Base-by-base conservation (phyloP, 108 stramenopile species). In the Poteriospumella lacustris region DNA sequence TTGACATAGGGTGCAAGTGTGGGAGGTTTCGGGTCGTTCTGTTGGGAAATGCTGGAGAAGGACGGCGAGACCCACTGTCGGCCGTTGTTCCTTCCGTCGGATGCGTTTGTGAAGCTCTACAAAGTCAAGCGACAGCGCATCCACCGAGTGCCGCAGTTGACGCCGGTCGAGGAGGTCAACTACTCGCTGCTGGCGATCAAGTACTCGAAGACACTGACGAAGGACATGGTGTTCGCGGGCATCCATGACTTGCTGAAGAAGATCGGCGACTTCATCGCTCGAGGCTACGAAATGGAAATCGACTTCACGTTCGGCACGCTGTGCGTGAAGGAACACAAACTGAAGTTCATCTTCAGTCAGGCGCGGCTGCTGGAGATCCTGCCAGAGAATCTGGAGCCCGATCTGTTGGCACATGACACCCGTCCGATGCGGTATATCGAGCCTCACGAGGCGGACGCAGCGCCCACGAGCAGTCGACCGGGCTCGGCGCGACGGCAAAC, bases 181-280 rank as follows among this genome's bases (percentile, higher is more conserved):
- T 73, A 73, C 42, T 73, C 70, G 28, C 19, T 19, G 5, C 36
- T 73, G 33, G 70, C 70, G 5, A 73, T 73, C 42, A 5, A 38
- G 5, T 73, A 33, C 42, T 73, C 70, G 5, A 73, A 73, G 36
- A 5, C 33, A 24, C 42, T 73, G 31, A 73, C 70, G 3, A 73
- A 73, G 36, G 70, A 73, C 36, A 73, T 73, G 70, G 24, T 73
- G 9, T 73, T 73, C 41, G 38, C 70, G 26, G 70, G 70, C 9
- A 12, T 73, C 5, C 3, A 34, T 3, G 70, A 73, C 24, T 42
- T 73, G 5, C 9, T 73, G 38, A 5, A 38, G 5, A 73, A 73
- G 24, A 38, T 73, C 5, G 70, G 70, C 5, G 70, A 73, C 5
- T 73, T 52, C 24, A 73, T 73, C 36, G 12, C 9, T 73, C 70